phyloP scores from a whole-genome alignment of 345 rosid genomes.

The Camelina hispida region DNA sequence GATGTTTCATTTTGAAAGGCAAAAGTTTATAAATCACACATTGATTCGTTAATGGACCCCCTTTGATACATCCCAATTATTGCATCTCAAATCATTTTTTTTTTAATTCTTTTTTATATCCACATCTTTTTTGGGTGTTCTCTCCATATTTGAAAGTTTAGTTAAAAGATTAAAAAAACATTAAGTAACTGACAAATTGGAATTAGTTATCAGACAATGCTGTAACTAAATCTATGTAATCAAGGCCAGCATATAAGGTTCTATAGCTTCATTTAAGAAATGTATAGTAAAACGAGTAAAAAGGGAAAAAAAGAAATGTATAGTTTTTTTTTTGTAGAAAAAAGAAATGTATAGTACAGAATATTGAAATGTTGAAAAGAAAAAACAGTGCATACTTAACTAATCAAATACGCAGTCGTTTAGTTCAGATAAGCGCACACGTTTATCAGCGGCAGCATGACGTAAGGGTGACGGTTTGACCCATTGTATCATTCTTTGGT shows the following conservation, averaged over 20 bases:
- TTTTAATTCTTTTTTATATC: constrained; percentile 6
- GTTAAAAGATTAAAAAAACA: background rate
- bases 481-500: background rate
- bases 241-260: background rate
- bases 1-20: constrained; percentile 23
- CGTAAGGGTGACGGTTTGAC: background rate
- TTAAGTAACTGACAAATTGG: background rate
- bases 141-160: background rate
- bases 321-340: too few relatives aligned
- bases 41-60: constrained; percentile 33
- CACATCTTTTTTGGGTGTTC: background rate
- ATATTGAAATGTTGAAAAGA: too few relatives aligned
- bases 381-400: too few relatives aligned
- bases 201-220: background rate
- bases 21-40: constrained; percentile 27
- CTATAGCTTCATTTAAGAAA: background rate
- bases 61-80: constrained; percentile 20
- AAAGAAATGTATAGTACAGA: background rate
- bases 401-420: background rate
- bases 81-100: constrained; percentile 2
- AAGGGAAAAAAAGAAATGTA: too few relatives aligned
- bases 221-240: background rate
- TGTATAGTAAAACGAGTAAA: background rate
- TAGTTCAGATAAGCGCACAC: constrained; percentile 7
- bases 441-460: constrained; percentile 27